Base-by-base conservation (phyloP, 2,329 filamentous ascomycete genomes). In the Didymella glomerata region DNA sequence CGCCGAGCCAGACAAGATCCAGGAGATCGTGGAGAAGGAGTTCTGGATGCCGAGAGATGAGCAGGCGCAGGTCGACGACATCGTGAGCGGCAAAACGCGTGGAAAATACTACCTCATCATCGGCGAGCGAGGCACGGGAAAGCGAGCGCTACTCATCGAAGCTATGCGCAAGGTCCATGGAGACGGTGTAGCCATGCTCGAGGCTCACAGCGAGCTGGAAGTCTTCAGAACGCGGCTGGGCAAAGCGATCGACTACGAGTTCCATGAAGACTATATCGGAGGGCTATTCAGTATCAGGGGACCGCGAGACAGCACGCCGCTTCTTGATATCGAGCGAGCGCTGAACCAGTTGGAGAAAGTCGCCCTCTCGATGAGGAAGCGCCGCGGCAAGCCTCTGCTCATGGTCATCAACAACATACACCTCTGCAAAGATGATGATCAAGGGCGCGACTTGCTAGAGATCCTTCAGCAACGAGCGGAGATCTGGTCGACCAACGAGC, bases 331-430 rank as follows among this genome's bases (percentile, higher is more conserved):
- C 60, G 95, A 99, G 74, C 87, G 95, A 42, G 95, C 95, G 0
- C 88, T 99, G 73, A 99, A 99, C 81, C 97, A 98, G 79, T 81
- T 99, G 27, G 95, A 99, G 73, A 98, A 98, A 78, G 92, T 98
- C 13, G 94, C 95, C 0, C 79, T 98, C 60, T 83, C 83, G 67
- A 84, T 91, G 58, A 83, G 92, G 40, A 82, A 84, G 45, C 80
- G 78, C 58, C 78, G 86, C 20, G 84, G 85, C 11, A 84, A 85
- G 63, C 95, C 95, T 2, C 81, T 98, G 9, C 83, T 98, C 13
- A 78, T 99, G 64, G 94, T 99, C 70, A 88, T 99, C 75, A 98
- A 98, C 78, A 92, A 93, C 68, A 90, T 93, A 72, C 95, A 99
- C 78, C 82, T 98, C 13, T 85, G 98, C 36, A 87, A 93, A 66